phyloP scores from a whole-genome alignment of 169 alveolate species.

The Neospora caninum region DNA sequence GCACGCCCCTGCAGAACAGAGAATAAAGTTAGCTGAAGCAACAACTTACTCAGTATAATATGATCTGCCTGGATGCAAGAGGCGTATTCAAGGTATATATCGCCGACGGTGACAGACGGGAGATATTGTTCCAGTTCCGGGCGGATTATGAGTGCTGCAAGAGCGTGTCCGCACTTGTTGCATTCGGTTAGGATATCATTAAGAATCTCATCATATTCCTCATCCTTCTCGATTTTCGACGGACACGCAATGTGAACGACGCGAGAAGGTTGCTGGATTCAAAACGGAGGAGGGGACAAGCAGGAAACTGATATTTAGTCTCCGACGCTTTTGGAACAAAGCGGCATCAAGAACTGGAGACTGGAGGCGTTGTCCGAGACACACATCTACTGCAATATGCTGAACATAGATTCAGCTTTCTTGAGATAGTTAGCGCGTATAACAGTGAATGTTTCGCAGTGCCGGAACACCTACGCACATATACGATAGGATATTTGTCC shows the following conservation, averaged over 20 bases:
- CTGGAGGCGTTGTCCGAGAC: neutral
- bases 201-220: constrained; percentile 45
- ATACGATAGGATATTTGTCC: too few relatives aligned
- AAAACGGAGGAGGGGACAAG: neutral
- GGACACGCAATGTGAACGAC: constrained; percentile 43
- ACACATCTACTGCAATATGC: too few relatives aligned
- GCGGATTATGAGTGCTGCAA: constrained; percentile 57
- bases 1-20: too few relatives aligned
- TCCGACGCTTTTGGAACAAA: neutral
- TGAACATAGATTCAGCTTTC: too few relatives aligned
- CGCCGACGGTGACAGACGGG: constrained; percentile 43
- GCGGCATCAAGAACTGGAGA: neutral
- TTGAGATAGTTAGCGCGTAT: too few relatives aligned
- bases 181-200: constrained; percentile 42
- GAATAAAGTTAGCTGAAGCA: neutral
- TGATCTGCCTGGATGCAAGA: constrained; percentile 57
- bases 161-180: constrained; percentile 39
- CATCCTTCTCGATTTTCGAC: constrained; percentile 35
- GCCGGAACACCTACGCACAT: too few relatives aligned
- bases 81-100: constrained; percentile 53
- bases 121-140: constrained; percentile 25
- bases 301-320: neutral
- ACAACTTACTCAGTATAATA: constrained; percentile 45
- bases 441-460: too few relatives aligned
- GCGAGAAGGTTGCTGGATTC: constrained; percentile 55